These are phyloP conservation scores for Citrus trifoliata DNA, from an alignment of 345 rosid genomes.

Conservation along the genomic window DNA sequence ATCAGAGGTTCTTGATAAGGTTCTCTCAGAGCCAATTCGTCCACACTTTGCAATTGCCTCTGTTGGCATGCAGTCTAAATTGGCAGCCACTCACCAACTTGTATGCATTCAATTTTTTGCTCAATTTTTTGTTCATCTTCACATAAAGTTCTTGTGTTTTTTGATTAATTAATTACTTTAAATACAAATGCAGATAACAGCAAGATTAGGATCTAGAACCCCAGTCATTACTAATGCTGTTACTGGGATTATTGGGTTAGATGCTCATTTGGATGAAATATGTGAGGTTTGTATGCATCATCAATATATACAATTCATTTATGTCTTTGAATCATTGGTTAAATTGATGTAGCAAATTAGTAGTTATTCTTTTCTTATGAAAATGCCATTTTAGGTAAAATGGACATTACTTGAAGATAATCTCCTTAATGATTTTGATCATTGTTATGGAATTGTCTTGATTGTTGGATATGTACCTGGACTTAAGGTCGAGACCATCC, in stretches of 20 bases:
- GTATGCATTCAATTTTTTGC: constrained; percentile 8
- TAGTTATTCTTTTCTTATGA: not conserved
- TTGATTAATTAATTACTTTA: not conserved
- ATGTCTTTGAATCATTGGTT: not conserved
- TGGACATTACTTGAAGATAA: constrained; percentile 8
- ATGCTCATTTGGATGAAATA: constrained; percentile 19
- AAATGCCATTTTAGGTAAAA: constrained; percentile 11
- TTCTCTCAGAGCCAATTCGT: constrained; percentile 54
- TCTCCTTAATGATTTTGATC: not conserved
- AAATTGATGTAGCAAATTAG: not conserved
- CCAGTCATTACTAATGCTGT: constrained; percentile 23
- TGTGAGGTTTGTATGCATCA: constrained; percentile 18
- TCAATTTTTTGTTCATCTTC: no score
- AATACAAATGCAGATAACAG: constrained; percentile 3
- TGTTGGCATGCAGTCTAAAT: constrained; percentile 26
- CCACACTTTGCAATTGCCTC: constrained; percentile 58
- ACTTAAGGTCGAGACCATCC: constrained; percentile 31
- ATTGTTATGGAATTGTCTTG: constrained; percentile 34
- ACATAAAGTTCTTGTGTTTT: not conserved
- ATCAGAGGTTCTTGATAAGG: constrained; percentile 59
- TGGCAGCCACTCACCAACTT: constrained; percentile 24
- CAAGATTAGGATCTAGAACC: constrained; percentile 18
- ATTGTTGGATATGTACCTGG: constrained; percentile 48
- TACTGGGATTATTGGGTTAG: constrained; percentile 28
- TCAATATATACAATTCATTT: not conserved